Conservation (phyloP, 768 basidiomycete species). For the Leccinellum albellum region DNA sequence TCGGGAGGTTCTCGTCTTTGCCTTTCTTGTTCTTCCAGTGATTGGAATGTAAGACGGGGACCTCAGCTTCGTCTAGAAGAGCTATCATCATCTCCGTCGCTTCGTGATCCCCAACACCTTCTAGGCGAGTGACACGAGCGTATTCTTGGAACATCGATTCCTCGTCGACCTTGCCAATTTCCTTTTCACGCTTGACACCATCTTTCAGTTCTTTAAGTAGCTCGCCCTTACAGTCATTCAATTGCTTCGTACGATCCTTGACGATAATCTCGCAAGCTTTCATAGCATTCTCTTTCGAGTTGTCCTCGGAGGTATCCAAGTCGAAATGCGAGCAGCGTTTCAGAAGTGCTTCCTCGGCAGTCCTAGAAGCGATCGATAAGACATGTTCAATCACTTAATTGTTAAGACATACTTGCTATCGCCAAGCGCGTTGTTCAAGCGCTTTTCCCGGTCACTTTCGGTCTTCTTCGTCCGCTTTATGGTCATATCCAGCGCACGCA, state of each 20-base stretch:
- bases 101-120: constrained; percentile 70
- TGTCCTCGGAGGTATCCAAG: constrained; percentile 54
- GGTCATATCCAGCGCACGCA: constrained; percentile 86
- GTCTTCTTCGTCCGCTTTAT: constrained; percentile 62
- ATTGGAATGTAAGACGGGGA: constrained; percentile 32
- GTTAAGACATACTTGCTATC: constrained; percentile 64
- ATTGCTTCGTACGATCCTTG: constrained; percentile 71
- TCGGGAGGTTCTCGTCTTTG: constrained; percentile 53
- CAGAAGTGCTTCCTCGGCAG: constrained; percentile 88
- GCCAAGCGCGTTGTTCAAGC: constrained; percentile 82
- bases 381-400: background rate
- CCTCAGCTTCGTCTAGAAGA: constrained; percentile 60
- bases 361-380: constrained; percentile 38
- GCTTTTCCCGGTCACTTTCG: constrained; percentile 80
- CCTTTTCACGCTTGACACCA: constrained; percentile 66
- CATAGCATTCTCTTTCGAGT: constrained; percentile 69
- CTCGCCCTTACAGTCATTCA: constrained; percentile 75
- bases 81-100: constrained; percentile 57
- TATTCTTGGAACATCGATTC: constrained; percentile 82
- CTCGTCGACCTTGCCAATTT: constrained; percentile 54
- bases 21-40: constrained; percentile 46
- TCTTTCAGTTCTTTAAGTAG: constrained; percentile 61
- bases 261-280: constrained; percentile 93
- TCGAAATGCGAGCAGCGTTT: constrained; percentile 97
- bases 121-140: constrained; percentile 62